Percentiles rank a stretch among this genome's conserved stretches.
These are phyloP conservation scores for Euptelea pleiosperma DNA, from an alignment of 164 flowering plant species.

Conservation along the genomic window DNA sequence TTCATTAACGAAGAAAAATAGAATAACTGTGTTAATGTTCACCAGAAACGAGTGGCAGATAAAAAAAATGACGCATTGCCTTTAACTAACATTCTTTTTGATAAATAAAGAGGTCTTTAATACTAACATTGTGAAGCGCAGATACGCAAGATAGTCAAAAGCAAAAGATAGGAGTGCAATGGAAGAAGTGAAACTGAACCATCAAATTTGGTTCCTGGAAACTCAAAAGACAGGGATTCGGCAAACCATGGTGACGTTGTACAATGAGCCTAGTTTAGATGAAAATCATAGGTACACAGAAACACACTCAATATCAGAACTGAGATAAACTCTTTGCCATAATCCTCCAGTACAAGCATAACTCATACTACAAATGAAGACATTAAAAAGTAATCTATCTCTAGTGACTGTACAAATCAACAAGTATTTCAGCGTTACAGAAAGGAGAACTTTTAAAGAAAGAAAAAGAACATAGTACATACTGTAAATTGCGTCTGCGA, in stretches of 20 bases:
- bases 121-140: too few relatives aligned
- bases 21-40: neutral
- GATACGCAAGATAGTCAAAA: too few relatives aligned
- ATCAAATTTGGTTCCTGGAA: too few relatives aligned
- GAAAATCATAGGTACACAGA: neutral
- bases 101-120: too few relatives aligned
- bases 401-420: neutral
- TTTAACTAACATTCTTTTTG: neutral
- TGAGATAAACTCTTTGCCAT: neutral
- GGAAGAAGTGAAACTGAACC: too few relatives aligned
- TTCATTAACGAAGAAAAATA: neutral
- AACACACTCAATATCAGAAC: neutral
- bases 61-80: neutral
- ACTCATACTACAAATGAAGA: neutral
- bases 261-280: neutral
- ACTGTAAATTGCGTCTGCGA: conserved; percentile 88
- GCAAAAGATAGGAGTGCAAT: too few relatives aligned
- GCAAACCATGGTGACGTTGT: neutral
- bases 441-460: neutral
- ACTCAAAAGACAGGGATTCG: neutral
- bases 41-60: neutral
- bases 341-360: neutral
- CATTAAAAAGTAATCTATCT: neutral
- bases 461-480: conserved; percentile 27
- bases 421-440: neutral